Evolutionary conservation across 2,329 filamentous ascomycete genomes (phyloP), one percentile per base, ranked within the genome.

Genomic region (Ceratocystis diversiconidia): DNA sequence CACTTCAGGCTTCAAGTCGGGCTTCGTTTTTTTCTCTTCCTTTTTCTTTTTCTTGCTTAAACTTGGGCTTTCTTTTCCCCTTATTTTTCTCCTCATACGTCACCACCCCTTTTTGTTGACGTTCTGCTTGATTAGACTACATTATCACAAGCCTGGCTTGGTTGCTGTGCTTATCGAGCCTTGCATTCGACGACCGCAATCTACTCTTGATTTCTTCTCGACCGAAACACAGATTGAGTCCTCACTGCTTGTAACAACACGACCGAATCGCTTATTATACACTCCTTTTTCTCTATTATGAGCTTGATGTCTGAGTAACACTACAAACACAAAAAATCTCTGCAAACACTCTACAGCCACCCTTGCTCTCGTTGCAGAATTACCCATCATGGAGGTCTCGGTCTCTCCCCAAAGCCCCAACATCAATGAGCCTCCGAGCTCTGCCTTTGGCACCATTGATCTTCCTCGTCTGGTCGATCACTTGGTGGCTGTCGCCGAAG

Each of bases 381-480:
- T 61, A 68, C 69, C 70, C 72, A 76, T 68, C 72, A 84, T 84
- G 82, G 82, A 84, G 74, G 78, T 81, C 69, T 77, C 77, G 65
- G 50, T 65, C 48, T 76, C 80, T 66, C 74, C 79, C 66, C 72
- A 77, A 70, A 75, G 74, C 69, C 71, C 78, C 68, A 74, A 76
- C 68, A 69, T 78, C 67, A 82, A 82, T 72, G 80, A 80, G 71
- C 75, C 79, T 62, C 68, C 74, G 52, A 69, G 73, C 64, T 70
- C 80, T 65, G 71, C 80, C 60, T 82, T 84, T 70, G 77, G 78
- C 67, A 77, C 79, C 68, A 77, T 89, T 73, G 88, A 91, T 71
- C 84, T 88, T n/a, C 79, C 77, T 69, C 77, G 83, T 70, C 80
- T 92, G 63, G 80, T 92, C 69, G 85, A 91, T 67, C 85, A 92